Conservation (phyloP, 768 basidiomycete species). For the Phylloporus sp. region DNA sequence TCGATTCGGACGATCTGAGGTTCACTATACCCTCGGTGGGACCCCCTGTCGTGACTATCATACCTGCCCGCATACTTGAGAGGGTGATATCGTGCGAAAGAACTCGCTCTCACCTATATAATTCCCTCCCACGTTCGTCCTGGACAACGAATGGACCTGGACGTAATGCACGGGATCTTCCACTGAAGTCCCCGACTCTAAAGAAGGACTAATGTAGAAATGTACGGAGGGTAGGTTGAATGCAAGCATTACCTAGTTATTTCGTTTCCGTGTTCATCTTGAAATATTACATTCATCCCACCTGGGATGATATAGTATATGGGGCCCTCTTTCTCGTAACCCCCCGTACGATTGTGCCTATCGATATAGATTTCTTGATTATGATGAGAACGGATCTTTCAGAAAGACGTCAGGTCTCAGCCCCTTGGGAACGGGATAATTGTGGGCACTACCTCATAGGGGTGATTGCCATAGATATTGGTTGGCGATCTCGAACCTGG, state of each 20-base stretch:
- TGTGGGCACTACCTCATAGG: constrained; percentile 17
- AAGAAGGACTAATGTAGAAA: background rate
- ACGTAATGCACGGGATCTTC: constrained; percentile 23
- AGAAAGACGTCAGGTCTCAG: constrained; percentile 7
- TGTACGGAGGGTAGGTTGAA: background rate
- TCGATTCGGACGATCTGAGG: constrained; percentile 27
- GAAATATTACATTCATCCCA: constrained; percentile 61
- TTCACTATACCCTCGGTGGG: constrained; percentile 21
- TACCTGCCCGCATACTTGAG: constrained; percentile 20
- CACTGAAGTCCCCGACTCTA: constrained; percentile 51
- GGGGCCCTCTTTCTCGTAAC: constrained; percentile 27
- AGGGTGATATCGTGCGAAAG: background rate
- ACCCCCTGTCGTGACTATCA: constrained; percentile 20
- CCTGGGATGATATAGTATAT: constrained; percentile 61
- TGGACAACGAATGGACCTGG: constrained; percentile 50
- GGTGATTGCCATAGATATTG: constrained; percentile 25
- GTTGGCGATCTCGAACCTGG: constrained; percentile 24
- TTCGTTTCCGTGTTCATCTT: constrained; percentile 60
- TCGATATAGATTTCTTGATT: constrained; percentile 23
- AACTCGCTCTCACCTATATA: constrained; percentile 44
- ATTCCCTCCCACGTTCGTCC: constrained; percentile 52
- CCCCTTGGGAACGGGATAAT: background rate
- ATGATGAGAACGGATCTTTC: constrained; percentile 23
- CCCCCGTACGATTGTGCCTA: constrained; percentile 14
- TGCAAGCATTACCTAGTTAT: constrained; percentile 47